Evolutionary conservation across 345 rosid species (phyloP).

Genomic region (Orychophragmus violaceus): DNA sequence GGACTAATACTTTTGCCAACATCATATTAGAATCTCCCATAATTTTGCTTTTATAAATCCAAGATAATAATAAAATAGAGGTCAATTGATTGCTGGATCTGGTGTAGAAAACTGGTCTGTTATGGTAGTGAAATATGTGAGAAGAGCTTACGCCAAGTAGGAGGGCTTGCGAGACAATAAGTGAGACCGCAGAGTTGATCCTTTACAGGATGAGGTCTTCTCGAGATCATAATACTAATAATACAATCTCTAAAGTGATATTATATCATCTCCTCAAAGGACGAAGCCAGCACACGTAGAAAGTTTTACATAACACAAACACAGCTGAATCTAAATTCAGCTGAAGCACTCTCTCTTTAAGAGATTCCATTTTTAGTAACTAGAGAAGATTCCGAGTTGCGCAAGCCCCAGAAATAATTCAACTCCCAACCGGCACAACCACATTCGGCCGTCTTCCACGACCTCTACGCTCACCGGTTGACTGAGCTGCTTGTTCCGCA

Average conservation of each 20-base stretch:
- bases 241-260: neutral
- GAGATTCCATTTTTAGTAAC: neutral
- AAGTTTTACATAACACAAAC: neutral
- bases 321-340: neutral
- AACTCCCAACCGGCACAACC: constrained; percentile 53
- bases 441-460: constrained; percentile 80
- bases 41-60: no score
- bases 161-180: no score
- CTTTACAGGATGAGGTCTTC: no score
- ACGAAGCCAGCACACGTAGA: neutral
- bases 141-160: no score
- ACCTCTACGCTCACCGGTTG: constrained; percentile 40
- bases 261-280: neutral
- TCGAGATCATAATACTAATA: neutral
- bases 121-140: no score
- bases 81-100: no score
- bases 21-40: no score
- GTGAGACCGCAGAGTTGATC: no score
- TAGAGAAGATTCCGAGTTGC: neutral
- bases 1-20: no score
- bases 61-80: no score
- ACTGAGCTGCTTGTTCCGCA: neutral
- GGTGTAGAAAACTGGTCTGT: no score
- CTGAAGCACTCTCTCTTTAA: neutral
- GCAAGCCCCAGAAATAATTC: neutral